Base-by-base conservation (phyloP, 73 alveolate species). In the Effrenium voratum region DNA sequence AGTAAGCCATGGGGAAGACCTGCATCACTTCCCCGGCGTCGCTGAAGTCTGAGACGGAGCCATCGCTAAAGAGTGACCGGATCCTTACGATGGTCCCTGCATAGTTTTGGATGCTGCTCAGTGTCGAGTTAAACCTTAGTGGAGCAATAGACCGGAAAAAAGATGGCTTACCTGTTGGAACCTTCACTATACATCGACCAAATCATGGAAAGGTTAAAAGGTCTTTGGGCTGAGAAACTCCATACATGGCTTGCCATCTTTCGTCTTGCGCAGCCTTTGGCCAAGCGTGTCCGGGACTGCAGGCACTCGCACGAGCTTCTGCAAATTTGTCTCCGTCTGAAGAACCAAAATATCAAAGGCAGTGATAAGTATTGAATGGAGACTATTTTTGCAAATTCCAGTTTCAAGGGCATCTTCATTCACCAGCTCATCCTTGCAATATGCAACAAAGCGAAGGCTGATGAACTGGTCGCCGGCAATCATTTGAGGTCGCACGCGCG, bases 1-100 rank as follows among this genome's bases (percentile, higher is more conserved):
- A 68, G 76, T 90, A 90, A 2, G 97, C 97, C 97, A 90, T 90
- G 1, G 97, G 97, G 88, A 86, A 90, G 52, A 32, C 52, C 2
- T 86, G 76, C 26, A 90, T 8, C 5, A 90, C 97, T 76, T 90
- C 97, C 26, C 47, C 59, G 3, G 97, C 55, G 41, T 70, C 46
- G 26, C 97, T 90, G 75, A 90, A 90, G 66, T 90, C 97, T 28
- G 97, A 90, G 6, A 90, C 97, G 3, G 97, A 90, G n/a, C 97
- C 97, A 38, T 90, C 97, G 22, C 86, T 60, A 75, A 90, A 90
- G 12, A 90, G 75, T 8, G 97, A 90, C 32, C 97, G 87, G 40
- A 90, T 70, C 19, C 86, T 45, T 55, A 90, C 97, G 2, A 87
- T 68, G 55, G 97, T 90, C 28, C 97, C 68, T 43, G 97, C 97